Percentiles rank a stretch among this genome's conserved stretches.
These are phyloP conservation scores for Yarrowia yakushimensis DNA, from an alignment of 805 yeast genomes.

Conservation along the genomic window DNA sequence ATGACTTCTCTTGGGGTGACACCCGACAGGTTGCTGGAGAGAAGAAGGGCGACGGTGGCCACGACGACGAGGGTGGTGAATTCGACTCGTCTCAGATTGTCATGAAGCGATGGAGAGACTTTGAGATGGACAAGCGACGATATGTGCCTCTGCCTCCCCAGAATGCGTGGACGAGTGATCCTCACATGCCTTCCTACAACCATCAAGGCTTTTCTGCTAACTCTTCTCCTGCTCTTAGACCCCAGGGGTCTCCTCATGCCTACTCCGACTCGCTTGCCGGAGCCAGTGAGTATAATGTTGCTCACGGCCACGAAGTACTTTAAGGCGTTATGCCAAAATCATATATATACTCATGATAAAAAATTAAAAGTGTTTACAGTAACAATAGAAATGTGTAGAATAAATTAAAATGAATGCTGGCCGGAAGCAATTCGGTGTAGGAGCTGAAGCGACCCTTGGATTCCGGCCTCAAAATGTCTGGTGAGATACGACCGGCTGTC, in stretches of 20 bases:
- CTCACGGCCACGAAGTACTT: slow-evolving; percentile 23
- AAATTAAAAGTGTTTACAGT: too few relatives aligned
- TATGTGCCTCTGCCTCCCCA: slow-evolving; percentile 25
- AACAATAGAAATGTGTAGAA: not conserved
- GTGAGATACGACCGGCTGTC: slow-evolving; percentile 17
- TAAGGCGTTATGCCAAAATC: slow-evolving; percentile 3
- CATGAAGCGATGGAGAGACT: slow-evolving; percentile 94
- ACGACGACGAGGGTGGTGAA: slow-evolving; percentile 69
- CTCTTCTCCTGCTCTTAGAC: slow-evolving; percentile 22
- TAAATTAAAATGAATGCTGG: slow-evolving; percentile 9
- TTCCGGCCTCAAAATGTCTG: slow-evolving; percentile 11
- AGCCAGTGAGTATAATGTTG: slow-evolving; percentile 18
- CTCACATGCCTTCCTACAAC: slow-evolving; percentile 20
- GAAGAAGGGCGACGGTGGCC: slow-evolving; percentile 56
- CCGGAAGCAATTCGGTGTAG: slow-evolving; percentile 1
- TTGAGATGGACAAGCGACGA: slow-evolving; percentile 72
- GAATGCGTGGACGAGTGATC: slow-evolving; percentile 27
- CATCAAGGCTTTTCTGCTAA: slow-evolving; percentile 23
- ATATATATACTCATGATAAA: not conserved
- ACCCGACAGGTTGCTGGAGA: slow-evolving; percentile 75
- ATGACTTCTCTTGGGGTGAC: slow-evolving; percentile 96
- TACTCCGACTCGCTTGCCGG: slow-evolving; percentile 11
- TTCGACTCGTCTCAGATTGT: slow-evolving; percentile 87
- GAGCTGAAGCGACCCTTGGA: slow-evolving; percentile 17
- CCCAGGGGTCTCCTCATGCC: slow-evolving; percentile 14